Conservation (phyloP, 2,329 filamentous ascomycete species). For the Immersiporthe knoxdaviesiana region DNA sequence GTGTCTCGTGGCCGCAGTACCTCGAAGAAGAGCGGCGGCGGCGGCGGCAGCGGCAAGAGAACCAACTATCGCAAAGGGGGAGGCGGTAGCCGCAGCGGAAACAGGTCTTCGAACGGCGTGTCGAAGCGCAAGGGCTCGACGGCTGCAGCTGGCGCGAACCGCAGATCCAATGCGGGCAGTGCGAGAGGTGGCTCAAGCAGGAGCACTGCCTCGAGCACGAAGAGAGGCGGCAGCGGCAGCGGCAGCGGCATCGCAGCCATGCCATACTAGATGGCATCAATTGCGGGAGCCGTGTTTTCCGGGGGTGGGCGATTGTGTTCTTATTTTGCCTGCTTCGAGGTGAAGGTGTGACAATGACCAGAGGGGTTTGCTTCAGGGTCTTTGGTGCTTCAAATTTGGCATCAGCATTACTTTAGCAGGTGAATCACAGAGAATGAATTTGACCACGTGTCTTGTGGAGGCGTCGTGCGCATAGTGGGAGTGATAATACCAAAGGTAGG, state of each 20-base stretch:
- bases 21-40: slow-evolving; percentile 23
- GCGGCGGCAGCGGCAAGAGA: slow-evolving; percentile 28
- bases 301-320: no score
- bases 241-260: slow-evolving; percentile 23
- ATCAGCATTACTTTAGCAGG: neutral
- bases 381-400: neutral
- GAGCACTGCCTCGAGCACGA: slow-evolving; percentile 12
- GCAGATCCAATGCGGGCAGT: slow-evolving; percentile 19
- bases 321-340: no score
- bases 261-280: slow-evolving; percentile 20
- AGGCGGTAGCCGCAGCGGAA: slow-evolving; percentile 26
- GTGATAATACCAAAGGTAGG: no score
- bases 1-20: slow-evolving; percentile 32
- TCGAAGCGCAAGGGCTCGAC: slow-evolving; percentile 31
- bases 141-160: neutral
- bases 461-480: neutral
- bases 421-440: neutral
- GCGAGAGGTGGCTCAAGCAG: slow-evolving; percentile 19
- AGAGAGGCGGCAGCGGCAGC: slow-evolving; percentile 20
- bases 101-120: slow-evolving; percentile 31
- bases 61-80: slow-evolving; percentile 28
- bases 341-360: neutral
- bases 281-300: no score
- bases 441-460: neutral
- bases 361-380: neutral